Evolutionary conservation across 495 filamentous ascomycete species (phyloP).

Genomic region (Neurospora sp.): DNA sequence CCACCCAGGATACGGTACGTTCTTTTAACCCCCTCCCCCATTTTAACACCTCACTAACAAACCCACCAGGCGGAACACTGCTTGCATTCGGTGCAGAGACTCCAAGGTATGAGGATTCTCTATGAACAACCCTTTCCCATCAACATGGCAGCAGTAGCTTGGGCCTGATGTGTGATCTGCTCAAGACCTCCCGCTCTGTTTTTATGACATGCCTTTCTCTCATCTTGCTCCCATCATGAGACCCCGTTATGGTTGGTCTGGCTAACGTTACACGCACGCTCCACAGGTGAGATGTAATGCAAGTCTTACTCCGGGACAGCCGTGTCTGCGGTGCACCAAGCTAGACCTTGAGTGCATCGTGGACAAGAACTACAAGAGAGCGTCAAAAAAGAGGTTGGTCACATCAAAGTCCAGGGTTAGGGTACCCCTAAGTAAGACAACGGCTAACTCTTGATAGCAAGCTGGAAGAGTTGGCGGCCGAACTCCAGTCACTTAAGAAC

Average conservation of each 20-base stretch:
- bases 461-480: conserved; percentile 33
- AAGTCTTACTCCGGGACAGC: conserved; percentile 25
- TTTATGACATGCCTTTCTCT: background rate
- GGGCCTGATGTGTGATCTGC: background rate
- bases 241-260: background rate
- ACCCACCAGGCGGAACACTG: conserved; percentile 29
- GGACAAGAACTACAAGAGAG: conserved; percentile 35
- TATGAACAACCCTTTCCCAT: background rate
- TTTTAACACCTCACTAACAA: no score
- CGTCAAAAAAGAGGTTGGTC: conserved; percentile 30
- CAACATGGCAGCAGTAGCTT: background rate
- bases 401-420: background rate
- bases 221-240: background rate
- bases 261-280: background rate
- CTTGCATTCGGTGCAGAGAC: conserved; percentile 33
- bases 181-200: background rate
- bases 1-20: conserved; percentile 24
- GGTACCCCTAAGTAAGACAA: background rate
- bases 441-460: conserved; percentile 18
- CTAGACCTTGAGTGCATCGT: conserved; percentile 34
- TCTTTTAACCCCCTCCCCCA: no score
- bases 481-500: conserved; percentile 35
- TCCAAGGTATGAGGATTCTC: conserved; percentile 22
- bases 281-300: conserved; percentile 35
- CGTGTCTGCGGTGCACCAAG: conserved; percentile 34